Conservation (phyloP, 768 basidiomycete genomes). For the Lactarius psammicola region DNA sequence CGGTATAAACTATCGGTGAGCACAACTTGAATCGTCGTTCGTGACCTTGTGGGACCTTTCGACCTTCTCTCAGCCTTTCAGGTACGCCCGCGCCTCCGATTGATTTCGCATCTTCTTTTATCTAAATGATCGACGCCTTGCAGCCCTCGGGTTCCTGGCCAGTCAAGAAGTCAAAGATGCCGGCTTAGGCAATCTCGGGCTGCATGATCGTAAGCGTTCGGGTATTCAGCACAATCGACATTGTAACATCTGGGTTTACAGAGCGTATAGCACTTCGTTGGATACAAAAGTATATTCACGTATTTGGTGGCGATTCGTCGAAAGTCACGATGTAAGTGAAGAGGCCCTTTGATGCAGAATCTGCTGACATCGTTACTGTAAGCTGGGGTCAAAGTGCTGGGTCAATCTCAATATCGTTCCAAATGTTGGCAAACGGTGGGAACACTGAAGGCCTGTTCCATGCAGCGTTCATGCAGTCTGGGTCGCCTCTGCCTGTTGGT, state of each 20-base stretch:
- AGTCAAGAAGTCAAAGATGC: constrained; percentile 51
- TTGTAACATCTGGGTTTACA: constrained; percentile 30
- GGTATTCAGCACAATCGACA: neutral
- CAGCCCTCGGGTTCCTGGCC: constrained; percentile 51
- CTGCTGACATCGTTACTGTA: neutral
- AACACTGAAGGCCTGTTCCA: constrained; percentile 40
- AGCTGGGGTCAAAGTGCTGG: constrained; percentile 56
- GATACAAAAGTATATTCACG: constrained; percentile 61
- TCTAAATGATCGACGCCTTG: neutral
- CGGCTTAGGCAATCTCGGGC: constrained; percentile 58
- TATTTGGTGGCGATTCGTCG: constrained; percentile 61
- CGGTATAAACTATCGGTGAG: constrained; percentile 33
- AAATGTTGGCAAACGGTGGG: constrained; percentile 44
- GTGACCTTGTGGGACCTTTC: neutral
- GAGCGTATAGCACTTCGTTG: constrained; percentile 58
- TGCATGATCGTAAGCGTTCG: constrained; percentile 54
- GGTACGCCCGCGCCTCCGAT: neutral
- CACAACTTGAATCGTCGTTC: neutral
- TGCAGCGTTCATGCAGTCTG: constrained; percentile 46
- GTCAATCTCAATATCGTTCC: constrained; percentile 45
- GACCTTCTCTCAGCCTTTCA: constrained; percentile 8
- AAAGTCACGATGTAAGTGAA: constrained; percentile 54
- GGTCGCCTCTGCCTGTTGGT: constrained; percentile 36
- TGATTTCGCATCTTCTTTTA: neutral
- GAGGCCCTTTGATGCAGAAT: constrained; percentile 7